Conservation (phyloP, 257 asterid genomes). For the Verbena officinalis region DNA sequence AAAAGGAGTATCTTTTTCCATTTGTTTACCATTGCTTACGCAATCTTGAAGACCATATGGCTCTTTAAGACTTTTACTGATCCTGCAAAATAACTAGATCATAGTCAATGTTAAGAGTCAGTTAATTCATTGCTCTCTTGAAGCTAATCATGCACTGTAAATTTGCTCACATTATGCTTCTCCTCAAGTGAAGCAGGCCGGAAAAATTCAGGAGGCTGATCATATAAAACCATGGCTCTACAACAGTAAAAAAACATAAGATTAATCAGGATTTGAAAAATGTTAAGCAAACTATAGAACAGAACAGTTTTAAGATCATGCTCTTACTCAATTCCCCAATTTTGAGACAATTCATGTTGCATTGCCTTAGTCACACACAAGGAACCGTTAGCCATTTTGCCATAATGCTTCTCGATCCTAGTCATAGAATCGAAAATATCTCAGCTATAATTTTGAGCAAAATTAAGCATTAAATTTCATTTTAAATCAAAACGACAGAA, state of each 20-base stretch:
- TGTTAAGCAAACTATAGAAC: slow-evolving; percentile 12
- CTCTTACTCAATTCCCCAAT: slow-evolving; percentile 91
- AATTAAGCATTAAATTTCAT: slow-evolving; percentile 23
- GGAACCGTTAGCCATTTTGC: slow-evolving; percentile 90
- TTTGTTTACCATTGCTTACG: slow-evolving; percentile 67
- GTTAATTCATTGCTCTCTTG: slow-evolving; percentile 26
- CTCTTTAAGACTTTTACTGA: slow-evolving; percentile 52
- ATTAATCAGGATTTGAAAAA: slow-evolving; percentile 14
- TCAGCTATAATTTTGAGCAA: slow-evolving; percentile 17
- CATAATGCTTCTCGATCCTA: slow-evolving; percentile 92
- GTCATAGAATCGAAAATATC: slow-evolving; percentile 34
- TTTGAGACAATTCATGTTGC: slow-evolving; percentile 94
- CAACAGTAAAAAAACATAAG: slow-evolving; percentile 15
- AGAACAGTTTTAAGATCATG: slow-evolving; percentile 17
- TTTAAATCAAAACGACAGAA: slow-evolving; percentile 14
- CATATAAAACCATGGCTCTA: slow-evolving; percentile 92
- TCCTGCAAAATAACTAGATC: slow-evolving; percentile 88
- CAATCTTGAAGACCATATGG: slow-evolving; percentile 74
- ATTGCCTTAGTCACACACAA: slow-evolving; percentile 94
- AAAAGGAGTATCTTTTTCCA: slow-evolving; percentile 18
- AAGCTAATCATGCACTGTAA: slow-evolving; percentile 27
- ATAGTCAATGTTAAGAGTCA: slow-evolving; percentile 33
- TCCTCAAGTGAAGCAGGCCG: slow-evolving; percentile 74
- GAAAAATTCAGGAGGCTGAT: slow-evolving; percentile 95
- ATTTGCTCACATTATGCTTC: slow-evolving; percentile 74